A percentile compares a stretch with the other conserved stretches of the same genome.
These are phyloP conservation scores for Phytophthora brassicae DNA, from an alignment of 352 stramenopile genomes.

Conservation along the genomic window DNA sequence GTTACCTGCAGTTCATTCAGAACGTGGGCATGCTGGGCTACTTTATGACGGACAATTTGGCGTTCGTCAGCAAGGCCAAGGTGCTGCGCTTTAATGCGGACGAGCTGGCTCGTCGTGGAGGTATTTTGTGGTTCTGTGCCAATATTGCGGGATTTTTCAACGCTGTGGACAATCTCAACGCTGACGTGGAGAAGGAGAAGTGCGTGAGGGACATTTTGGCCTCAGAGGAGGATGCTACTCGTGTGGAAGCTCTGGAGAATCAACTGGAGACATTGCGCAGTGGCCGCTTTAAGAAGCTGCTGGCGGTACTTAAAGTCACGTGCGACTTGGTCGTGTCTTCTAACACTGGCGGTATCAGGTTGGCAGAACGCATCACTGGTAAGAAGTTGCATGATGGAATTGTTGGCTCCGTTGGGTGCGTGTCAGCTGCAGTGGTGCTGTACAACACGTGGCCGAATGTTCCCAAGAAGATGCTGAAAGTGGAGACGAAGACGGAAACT, in stretches of 20 bases:
- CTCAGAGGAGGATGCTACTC: constrained; percentile 62
- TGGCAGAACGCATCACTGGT: constrained; percentile 79
- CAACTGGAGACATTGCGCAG: constrained; percentile 65
- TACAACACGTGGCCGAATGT: constrained; percentile 81
- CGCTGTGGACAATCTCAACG: constrained; percentile 71
- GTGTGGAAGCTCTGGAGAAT: constrained; percentile 49
- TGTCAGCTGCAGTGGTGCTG: constrained; percentile 82
- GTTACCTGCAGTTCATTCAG: constrained; percentile 77
- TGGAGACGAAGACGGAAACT: constrained; percentile 17
- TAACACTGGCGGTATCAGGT: constrained; percentile 77
- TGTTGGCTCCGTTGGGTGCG: constrained; percentile 72
- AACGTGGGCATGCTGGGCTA: constrained; percentile 85
- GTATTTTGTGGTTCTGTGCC: constrained; percentile 82
- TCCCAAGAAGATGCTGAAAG: constrained; percentile 29
- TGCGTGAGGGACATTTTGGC: constrained; percentile 69
- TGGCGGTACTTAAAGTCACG: constrained; percentile 80
- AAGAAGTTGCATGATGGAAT: constrained; percentile 85
- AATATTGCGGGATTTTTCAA: constrained; percentile 82
- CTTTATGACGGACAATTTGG: constrained; percentile 87
- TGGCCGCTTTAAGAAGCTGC: constrained; percentile 77
- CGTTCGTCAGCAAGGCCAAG: constrained; percentile 79
- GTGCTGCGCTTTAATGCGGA: constrained; percentile 66
- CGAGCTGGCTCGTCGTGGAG: constrained; percentile 62
- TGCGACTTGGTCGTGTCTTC: constrained; percentile 87
- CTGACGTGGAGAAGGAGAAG: constrained; percentile 82